These are phyloP conservation scores for Catharanthus roseus DNA, from an alignment of 257 asterid species.

Conservation along the genomic window DNA sequence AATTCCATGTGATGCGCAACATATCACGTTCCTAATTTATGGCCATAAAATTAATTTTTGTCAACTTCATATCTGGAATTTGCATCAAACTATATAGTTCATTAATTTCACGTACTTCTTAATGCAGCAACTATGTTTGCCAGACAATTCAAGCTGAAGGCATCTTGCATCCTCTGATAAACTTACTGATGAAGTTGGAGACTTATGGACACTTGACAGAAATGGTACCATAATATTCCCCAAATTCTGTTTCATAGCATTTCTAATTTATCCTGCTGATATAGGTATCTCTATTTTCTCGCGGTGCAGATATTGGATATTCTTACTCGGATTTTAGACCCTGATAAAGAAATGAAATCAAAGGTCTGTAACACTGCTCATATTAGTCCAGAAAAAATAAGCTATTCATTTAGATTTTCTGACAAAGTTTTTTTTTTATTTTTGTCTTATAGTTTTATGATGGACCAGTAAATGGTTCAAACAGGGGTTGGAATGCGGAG, in stretches of 20 bases:
- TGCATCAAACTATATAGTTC: conserved; percentile 14
- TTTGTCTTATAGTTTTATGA: conserved; percentile 43
- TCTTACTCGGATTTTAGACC: conserved; percentile 76
- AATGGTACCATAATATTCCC: conserved; percentile 40
- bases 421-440: conserved; percentile 8
- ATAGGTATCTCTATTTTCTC: conserved; percentile 7
- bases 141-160: conserved; percentile 69
- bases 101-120: conserved; percentile 20
- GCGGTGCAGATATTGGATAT: conserved; percentile 63
- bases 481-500: conserved; percentile 24
- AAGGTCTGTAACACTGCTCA: conserved; percentile 38
- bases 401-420: conserved; percentile 16
- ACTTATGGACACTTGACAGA: conserved; percentile 33
- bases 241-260: conserved; percentile 1
- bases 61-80: not conserved
- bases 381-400: conserved; percentile 2
- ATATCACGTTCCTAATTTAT: not conserved
- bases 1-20: not conserved
- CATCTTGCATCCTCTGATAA: conserved; percentile 49
- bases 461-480: conserved; percentile 42
- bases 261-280: conserved; percentile 20
- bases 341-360: conserved; percentile 62
- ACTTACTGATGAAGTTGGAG: conserved; percentile 49
- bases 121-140: conserved; percentile 64
- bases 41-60: not conserved